Evolutionary conservation across 768 basidiomycete species (phyloP).

Genomic region (Psilocybe cubensis): DNA sequence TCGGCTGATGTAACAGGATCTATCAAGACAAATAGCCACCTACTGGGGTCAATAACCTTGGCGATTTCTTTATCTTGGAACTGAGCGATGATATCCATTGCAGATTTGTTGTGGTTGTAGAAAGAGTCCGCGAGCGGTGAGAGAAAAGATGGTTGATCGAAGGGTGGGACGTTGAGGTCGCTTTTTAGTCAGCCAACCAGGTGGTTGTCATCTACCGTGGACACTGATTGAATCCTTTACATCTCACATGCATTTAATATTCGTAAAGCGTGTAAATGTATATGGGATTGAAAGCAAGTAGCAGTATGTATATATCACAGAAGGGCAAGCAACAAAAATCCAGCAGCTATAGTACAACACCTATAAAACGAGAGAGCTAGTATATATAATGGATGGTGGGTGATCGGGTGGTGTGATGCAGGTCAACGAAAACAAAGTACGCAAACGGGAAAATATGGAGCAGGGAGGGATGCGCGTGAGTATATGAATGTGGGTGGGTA

Average conservation of each 20-base stretch:
- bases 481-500: background rate
- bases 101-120: background rate
- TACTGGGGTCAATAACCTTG: constrained; percentile 28
- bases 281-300: constrained; percentile 1
- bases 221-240: background rate
- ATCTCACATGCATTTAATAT: background rate
- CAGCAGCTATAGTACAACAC: constrained; percentile 6
- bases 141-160: background rate
- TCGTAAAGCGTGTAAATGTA: background rate
- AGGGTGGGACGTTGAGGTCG: background rate
- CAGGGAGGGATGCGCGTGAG: background rate
- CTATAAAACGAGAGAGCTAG: constrained; percentile 3
- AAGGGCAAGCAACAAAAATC: background rate
- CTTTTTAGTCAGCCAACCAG: background rate
- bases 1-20: background rate
- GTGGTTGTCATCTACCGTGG: background rate
- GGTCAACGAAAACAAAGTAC: constrained; percentile 1
- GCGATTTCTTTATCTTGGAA: constrained; percentile 23
- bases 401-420: background rate
- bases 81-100: constrained; percentile 26
- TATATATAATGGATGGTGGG: background rate
- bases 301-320: background rate
- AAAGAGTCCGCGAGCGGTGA: background rate
- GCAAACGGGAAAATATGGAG: background rate
- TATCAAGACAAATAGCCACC: constrained; percentile 16